Percentiles rank a stretch among this genome's conserved stretches.
These are phyloP conservation scores for Ophiostoma ulmi DNA, from an alignment of 2,329 filamentous ascomycete species.

Conservation along the genomic window DNA sequence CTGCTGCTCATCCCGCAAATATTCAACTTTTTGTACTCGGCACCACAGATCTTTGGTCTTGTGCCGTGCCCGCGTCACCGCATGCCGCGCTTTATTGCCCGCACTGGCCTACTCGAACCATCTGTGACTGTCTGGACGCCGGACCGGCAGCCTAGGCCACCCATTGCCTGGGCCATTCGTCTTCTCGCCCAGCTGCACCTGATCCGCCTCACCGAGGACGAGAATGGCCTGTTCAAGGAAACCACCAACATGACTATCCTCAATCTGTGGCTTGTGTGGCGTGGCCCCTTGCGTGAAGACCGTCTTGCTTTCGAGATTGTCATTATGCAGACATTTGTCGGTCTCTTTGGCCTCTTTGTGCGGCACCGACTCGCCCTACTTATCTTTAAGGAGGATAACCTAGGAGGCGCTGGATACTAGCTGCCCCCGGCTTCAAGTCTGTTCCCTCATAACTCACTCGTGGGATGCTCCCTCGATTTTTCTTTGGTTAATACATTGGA, in stretches of 20 bases:
- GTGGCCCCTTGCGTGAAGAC: constrained; percentile 85
- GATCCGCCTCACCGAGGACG: constrained; percentile 61
- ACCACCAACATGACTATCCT: constrained; percentile 88
- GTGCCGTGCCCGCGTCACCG: constrained; percentile 91
- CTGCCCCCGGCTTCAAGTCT: not conserved
- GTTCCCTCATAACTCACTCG: too few species aligned
- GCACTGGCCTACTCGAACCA: constrained; percentile 78
- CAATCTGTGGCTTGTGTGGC: constrained; percentile 95
- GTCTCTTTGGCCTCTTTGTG: constrained; percentile 77
- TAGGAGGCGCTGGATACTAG: constrained; percentile 34
- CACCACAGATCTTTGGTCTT: constrained; percentile 82
- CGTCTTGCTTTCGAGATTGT: constrained; percentile 74
- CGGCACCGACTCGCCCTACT: constrained; percentile 80
- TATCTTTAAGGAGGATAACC: constrained; percentile 88
- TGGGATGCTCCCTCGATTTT: not conserved
- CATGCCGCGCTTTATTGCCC: constrained; percentile 79
- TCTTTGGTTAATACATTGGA: not conserved
- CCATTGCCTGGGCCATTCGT: constrained; percentile 60
- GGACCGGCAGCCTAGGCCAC: constrained; percentile 60
- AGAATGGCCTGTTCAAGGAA: constrained; percentile 64
- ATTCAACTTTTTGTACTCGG: constrained; percentile 93
- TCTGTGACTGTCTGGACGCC: constrained; percentile 71
- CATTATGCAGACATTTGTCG: constrained; percentile 68
- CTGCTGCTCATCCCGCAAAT: constrained; percentile 89
- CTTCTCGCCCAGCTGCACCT: constrained; percentile 64